phyloP scores from a whole-genome alignment of 106 monocot species.

The Iris macrosiphon region DNA sequence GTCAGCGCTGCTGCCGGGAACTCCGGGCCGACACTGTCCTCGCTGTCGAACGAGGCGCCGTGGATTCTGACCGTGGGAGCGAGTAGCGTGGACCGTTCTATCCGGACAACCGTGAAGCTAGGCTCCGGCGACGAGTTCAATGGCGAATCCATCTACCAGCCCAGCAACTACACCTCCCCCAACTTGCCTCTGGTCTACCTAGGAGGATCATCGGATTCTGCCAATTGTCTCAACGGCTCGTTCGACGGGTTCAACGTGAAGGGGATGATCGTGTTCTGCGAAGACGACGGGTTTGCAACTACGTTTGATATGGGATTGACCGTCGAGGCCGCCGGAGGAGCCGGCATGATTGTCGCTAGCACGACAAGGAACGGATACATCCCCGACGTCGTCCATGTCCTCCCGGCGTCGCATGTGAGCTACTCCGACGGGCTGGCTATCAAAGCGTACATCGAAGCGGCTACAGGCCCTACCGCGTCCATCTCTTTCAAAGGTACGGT shows the following conservation, averaged over 20 bases:
- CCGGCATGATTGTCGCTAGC: conserved; percentile 29
- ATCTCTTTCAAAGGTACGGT: conserved; percentile 28
- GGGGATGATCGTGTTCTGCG: conserved; percentile 42
- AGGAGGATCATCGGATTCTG: not conserved
- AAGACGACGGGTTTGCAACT: not conserved
- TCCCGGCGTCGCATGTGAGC: conserved; percentile 18
- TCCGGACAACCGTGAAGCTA: conserved; percentile 17
- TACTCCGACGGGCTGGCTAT: conserved; percentile 14
- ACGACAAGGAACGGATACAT: not conserved
- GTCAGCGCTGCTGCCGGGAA: conserved; percentile 43
- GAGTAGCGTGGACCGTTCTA: conserved; percentile 14
- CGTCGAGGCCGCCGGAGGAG: conserved; percentile 36
- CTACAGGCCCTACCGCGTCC: conserved; percentile 8
- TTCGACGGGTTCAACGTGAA: conserved; percentile 4
- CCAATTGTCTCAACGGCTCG: not conserved
- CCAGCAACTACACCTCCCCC: not conserved
- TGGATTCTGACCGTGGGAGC: conserved; percentile 60
- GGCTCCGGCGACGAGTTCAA: conserved; percentile 15
- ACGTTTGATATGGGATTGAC: conserved; percentile 7
- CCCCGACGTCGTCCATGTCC: conserved; percentile 4
- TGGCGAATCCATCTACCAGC: conserved; percentile 11
- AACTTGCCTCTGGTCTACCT: conserved; percentile 25
- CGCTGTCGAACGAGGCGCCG: conserved; percentile 36
- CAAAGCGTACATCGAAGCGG: conserved; percentile 12
- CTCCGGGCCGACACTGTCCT: conserved; percentile 11